phyloP scores from a whole-genome alignment of 768 basidiomycete species.

The Lyophyllum shimeji region DNA sequence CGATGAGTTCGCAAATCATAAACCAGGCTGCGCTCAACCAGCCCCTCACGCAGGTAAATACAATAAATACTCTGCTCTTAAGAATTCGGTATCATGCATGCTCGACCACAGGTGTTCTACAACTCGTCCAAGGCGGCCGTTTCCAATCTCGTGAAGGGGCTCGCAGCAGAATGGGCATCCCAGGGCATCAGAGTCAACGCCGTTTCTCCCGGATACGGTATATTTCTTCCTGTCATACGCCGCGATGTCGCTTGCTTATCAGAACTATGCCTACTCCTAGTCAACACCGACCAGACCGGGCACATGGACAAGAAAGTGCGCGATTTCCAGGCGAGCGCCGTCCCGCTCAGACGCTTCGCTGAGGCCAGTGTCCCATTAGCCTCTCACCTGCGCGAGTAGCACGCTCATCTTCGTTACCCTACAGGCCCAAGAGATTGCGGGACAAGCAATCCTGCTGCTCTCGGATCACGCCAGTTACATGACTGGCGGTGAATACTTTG shows the following conservation, averaged over 20 bases:
- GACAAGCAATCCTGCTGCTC: slow-evolving; percentile 53
- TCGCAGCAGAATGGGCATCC: slow-evolving; percentile 64
- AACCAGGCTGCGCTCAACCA: slow-evolving; percentile 45
- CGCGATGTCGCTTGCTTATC: background rate
- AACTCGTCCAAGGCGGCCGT: slow-evolving; percentile 73
- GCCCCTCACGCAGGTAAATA: slow-evolving; percentile 49
- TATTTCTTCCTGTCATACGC: slow-evolving; percentile 15
- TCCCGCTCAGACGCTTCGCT: slow-evolving; percentile 60
- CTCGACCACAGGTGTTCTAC: slow-evolving; percentile 42
- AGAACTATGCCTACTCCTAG: too few species aligned
- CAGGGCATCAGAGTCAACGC: slow-evolving; percentile 57
- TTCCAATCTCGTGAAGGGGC: slow-evolving; percentile 50
- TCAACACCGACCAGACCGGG: slow-evolving; percentile 58
- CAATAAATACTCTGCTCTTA: background rate
- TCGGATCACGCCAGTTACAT: slow-evolving; percentile 52
- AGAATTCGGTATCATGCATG: background rate
- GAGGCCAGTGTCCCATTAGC: slow-evolving; percentile 32
- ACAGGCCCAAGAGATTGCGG: slow-evolving; percentile 57
- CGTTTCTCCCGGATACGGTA: slow-evolving; percentile 61
- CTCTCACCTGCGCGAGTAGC: background rate
- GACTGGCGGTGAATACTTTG: slow-evolving; percentile 56
- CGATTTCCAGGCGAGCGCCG: slow-evolving; percentile 45
- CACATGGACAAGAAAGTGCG: slow-evolving; percentile 49
- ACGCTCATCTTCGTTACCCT: background rate
- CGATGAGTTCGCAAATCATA: slow-evolving; percentile 69